phyloP scores from a whole-genome alignment of 2,329 filamentous ascomycete genomes.

The Colletotrichum noveboracense region DNA sequence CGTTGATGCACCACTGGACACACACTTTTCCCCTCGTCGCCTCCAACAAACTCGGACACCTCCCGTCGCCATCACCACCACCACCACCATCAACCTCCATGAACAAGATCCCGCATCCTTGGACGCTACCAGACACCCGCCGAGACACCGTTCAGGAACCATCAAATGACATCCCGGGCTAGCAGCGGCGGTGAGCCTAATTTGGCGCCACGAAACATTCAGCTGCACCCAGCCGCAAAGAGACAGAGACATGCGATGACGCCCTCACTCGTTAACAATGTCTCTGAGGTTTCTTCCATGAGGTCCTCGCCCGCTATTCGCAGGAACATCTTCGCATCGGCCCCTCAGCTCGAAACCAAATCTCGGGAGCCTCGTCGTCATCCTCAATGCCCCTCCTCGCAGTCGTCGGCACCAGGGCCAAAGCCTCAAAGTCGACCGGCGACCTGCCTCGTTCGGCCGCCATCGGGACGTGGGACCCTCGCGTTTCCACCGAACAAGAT shows the following conservation, averaged over 20 bases:
- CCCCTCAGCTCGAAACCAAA: not conserved
- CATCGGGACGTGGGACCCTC: not conserved
- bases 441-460: constrained; percentile 8
- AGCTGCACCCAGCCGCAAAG: not conserved
- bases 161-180: not conserved
- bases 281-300: not conserved
- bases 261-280: not conserved
- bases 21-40: no score
- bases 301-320: not conserved
- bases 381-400: not conserved
- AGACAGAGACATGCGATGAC: not conserved
- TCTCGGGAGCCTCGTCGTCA: not conserved
- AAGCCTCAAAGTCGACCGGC: not conserved
- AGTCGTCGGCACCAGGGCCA: not conserved
- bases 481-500: constrained; percentile 9
- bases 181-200: not conserved
- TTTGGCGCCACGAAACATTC: not conserved
- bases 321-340: not conserved
- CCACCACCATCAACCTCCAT: not conserved
- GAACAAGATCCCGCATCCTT: not conserved
- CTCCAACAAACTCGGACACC: not conserved
- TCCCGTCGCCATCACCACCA: not conserved
- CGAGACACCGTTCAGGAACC: not conserved
- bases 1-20: not conserved
- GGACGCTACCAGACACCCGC: not conserved